Evolutionary conservation across 306 rosid species (phyloP).

Genomic region (Calophaca sinica): DNA sequence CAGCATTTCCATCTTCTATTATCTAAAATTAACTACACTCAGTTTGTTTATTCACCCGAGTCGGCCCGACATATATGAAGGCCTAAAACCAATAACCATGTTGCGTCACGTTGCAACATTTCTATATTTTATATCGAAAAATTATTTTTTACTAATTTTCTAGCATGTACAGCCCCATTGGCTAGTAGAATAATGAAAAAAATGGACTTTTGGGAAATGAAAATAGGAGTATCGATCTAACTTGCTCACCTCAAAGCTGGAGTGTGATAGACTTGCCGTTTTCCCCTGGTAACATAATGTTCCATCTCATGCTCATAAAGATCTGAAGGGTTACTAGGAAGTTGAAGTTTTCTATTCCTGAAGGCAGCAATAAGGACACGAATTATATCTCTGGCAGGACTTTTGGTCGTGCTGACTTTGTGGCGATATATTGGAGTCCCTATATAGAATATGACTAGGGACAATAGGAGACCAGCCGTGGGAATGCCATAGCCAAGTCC

Average conservation of each 20-base stretch:
- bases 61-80: too few relatives aligned
- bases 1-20: too few relatives aligned
- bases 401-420: conserved; percentile 57
- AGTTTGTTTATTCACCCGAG: too few relatives aligned
- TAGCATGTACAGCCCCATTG: too few relatives aligned
- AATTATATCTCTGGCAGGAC: conserved; percentile 69
- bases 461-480: conserved; percentile 73
- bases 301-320: conserved; percentile 68
- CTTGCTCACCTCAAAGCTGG: conserved; percentile 68
- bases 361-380: conserved; percentile 64
- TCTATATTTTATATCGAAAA: too few relatives aligned
- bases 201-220: neutral
- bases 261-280: conserved; percentile 71
- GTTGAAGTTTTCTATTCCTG: conserved; percentile 62
- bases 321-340: conserved; percentile 64
- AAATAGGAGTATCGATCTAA: neutral
- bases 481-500: conserved; percentile 88
- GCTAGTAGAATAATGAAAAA: neutral
- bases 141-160: too few relatives aligned
- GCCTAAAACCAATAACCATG: too few relatives aligned
- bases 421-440: conserved; percentile 93
- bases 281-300: conserved; percentile 56
- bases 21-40: too few relatives aligned
- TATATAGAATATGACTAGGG: conserved; percentile 60
- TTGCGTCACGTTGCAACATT: too few relatives aligned